A percentile compares a stretch with the other conserved stretches of the same genome.
Evolutionary conservation across 2,329 filamentous ascomycete species (phyloP).

Genomic region (Zasmidium cellare): DNA sequence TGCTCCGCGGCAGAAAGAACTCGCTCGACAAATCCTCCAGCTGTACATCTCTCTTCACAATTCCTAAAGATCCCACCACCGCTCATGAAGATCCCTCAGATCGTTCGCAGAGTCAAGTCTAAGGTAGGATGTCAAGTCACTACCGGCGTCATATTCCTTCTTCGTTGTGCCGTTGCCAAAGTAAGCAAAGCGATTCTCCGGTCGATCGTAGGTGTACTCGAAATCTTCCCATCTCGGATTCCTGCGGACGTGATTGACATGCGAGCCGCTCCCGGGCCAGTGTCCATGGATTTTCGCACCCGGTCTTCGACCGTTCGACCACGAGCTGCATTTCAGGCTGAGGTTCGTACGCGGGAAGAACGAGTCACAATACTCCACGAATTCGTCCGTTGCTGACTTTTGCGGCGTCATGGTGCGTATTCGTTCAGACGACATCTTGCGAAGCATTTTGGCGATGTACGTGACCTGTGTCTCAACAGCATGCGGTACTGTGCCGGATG

Average conservation of each 20-base stretch:
- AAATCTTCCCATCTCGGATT: slow-evolving; percentile 62
- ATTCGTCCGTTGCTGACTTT: slow-evolving; percentile 53
- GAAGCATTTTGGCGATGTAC: slow-evolving; percentile 66
- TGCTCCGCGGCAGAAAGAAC: too few relatives aligned
- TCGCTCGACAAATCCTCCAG: too few relatives aligned
- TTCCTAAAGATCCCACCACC: slow-evolving; percentile 53
- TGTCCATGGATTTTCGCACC: slow-evolving; percentile 66
- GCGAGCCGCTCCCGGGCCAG: slow-evolving; percentile 68
- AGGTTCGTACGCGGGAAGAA: slow-evolving; percentile 56
- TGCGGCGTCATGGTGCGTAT: slow-evolving; percentile 63
- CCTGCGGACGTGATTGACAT: slow-evolving; percentile 58
- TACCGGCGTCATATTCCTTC: slow-evolving; percentile 56
- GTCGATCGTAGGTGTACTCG: slow-evolving; percentile 52
- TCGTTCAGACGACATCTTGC: slow-evolving; percentile 66
- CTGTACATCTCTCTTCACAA: too few relatives aligned
- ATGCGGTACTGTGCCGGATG: slow-evolving; percentile 40
- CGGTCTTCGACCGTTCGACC: slow-evolving; percentile 68
- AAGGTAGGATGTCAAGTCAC: slow-evolving; percentile 66
- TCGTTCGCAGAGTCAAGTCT: slow-evolving; percentile 57
- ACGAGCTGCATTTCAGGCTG: slow-evolving; percentile 65
- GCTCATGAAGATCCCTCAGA: slow-evolving; percentile 64
- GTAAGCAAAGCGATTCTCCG: slow-evolving; percentile 58
- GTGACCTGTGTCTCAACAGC: slow-evolving; percentile 65
- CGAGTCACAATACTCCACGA: slow-evolving; percentile 38
- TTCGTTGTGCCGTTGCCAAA: slow-evolving; percentile 68